Evolutionary conservation across 805 yeast genomes (phyloP), one percentile per base, ranked within the genome.

Genomic region (Candida maesae): DNA sequence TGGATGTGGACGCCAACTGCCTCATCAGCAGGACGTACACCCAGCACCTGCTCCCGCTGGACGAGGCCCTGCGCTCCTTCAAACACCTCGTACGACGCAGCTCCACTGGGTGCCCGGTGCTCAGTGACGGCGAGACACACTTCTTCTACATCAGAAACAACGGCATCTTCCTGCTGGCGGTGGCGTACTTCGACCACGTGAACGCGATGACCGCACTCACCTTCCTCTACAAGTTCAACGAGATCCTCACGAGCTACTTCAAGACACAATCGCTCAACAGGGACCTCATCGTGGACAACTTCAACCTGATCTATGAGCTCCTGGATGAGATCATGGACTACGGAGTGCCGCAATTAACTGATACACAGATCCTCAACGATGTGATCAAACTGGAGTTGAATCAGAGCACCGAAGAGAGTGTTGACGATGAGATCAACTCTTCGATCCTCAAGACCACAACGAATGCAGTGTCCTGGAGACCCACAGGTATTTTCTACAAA

Each of bases 291-390:
- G 64, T 75, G 17, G 95, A 88, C 60, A 88, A 88, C 60, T 74
- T 77, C 49, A 78, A 81, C 25, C 67, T 88, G 36, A 74, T 88
- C 7, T 83, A 82, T 61, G 96, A 89, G 58, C 64, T 88, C n/a
- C 62, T 88, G 33, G 96, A 88, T 57, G 96, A 88, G 56, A 84
- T 88, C 71, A 74, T 86, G 78, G 96, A 89, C 60, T 84, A 76
- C 61, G 96, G 96, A 8, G 64, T 84, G n/a, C 79, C 88, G 1
- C 96, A 89, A 63, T 68, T 84, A 39, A 84, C 96, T 0, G 95
- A 89, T 55, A 75, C 79, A 38, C 83, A 81, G 47, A 74, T 89
- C 11, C 68, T 89, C 40, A 79, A 78, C 53, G 95, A 88, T 57
- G 89, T 84, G 56, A 81, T 84, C 48, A 81, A 84, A 44, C 70